These are phyloP conservation scores for Ilyonectria mors-panacis DNA, from an alignment of 2,329 filamentous ascomycete genomes.

Conservation along the genomic window DNA sequence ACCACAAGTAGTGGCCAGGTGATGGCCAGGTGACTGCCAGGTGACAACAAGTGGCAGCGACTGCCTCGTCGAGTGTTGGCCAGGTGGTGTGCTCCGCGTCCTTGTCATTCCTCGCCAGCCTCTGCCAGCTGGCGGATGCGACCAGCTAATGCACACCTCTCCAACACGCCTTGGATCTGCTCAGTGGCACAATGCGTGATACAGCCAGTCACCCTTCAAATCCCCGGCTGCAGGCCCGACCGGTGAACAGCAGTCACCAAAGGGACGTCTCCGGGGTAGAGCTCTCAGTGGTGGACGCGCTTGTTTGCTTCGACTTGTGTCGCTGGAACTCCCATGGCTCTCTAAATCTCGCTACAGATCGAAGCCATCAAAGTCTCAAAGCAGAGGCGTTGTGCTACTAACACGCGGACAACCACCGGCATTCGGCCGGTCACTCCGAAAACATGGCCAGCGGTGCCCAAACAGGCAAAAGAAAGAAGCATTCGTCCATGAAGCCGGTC, in stretches of 20 bases:
- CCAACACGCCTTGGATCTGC: background rate
- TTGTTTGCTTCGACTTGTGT: constrained; percentile 24
- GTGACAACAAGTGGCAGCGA: constrained; percentile 10
- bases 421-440: background rate
- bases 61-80: constrained; percentile 5
- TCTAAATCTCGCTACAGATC: background rate
- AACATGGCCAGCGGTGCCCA: background rate
- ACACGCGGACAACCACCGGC: constrained; percentile 3
- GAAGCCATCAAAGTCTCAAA: background rate
- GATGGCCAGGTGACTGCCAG: constrained; percentile 20
- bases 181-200: constrained; percentile 22
- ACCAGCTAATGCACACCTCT: constrained; percentile 14
- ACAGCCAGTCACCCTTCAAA: constrained; percentile 23
- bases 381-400: constrained; percentile 9
- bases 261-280: background rate
- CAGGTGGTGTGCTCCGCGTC: background rate
- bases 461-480: background rate
- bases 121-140: constrained; percentile 9
- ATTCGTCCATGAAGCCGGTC: background rate
- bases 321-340: constrained; percentile 5
- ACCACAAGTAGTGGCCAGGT: constrained; percentile 24
- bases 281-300: background rate
- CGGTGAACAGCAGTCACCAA: constrained; percentile 14
- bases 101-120: background rate
- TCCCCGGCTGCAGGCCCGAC: constrained; percentile 8